Percentiles rank a stretch among this genome's conserved stretches.
Evolutionary conservation across 441 rosid species (phyloP).

Genomic region (Eutrema salsugineum): DNA sequence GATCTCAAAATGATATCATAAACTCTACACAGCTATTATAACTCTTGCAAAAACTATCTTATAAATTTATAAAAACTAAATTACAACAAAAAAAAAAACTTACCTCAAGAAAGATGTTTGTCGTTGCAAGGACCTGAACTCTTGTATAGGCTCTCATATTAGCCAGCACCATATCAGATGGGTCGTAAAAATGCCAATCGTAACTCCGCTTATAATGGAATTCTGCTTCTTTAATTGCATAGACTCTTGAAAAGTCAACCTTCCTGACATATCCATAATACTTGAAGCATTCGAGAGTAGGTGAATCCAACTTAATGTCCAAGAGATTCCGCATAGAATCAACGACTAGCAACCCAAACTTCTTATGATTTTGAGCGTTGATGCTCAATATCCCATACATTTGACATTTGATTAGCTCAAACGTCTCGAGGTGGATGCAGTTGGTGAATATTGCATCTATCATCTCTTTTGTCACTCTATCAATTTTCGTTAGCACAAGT

Average conservation of each 20-base stretch:
- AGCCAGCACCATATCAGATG: background rate
- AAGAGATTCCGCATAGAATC: background rate
- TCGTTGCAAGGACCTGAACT: background rate
- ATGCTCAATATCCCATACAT: background rate
- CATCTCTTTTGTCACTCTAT: background rate
- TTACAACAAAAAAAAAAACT: background rate
- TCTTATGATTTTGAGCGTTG: background rate
- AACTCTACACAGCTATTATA: too few species aligned
- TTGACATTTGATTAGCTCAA: background rate
- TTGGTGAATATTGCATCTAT: background rate
- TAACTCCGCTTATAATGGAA: background rate
- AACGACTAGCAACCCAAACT: background rate
- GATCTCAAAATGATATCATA: background rate
- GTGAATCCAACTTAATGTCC: background rate
- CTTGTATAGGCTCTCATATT: background rate
- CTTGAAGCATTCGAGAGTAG: background rate
- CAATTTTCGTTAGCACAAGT: background rate
- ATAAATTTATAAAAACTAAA: too few species aligned
- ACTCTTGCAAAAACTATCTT: too few species aligned
- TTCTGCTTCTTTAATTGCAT: background rate
- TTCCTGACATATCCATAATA: background rate
- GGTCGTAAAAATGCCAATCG: background rate
- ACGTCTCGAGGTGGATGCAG: background rate
- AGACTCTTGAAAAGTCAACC: background rate
- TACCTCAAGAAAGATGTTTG: slow-evolving; percentile 15